Conservation (phyloP, 768 basidiomycete species). For the Mycena filopes region DNA sequence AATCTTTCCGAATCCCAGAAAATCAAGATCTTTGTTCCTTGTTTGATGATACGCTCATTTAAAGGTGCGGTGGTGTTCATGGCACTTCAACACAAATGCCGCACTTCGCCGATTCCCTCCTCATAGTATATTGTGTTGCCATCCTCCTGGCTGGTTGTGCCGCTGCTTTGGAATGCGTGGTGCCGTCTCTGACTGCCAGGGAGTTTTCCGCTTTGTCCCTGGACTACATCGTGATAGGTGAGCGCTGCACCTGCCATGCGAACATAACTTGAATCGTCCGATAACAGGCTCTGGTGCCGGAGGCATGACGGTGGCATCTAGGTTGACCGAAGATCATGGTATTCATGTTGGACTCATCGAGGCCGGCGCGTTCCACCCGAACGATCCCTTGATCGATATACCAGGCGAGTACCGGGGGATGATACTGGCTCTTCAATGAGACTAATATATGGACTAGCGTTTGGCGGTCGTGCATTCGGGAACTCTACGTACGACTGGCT, state of each 20-base stretch:
- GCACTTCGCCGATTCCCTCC: too few relatives aligned
- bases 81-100: too few relatives aligned
- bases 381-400: background rate
- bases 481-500: background rate
- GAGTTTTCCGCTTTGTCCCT: background rate
- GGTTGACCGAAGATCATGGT: background rate
- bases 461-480: background rate
- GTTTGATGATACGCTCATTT: too few relatives aligned
- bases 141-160: too few relatives aligned
- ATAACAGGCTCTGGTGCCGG: background rate
- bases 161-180: background rate
- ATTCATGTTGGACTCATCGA: slow-evolving; percentile 1
- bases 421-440: too few relatives aligned
- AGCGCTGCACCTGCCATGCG: background rate
- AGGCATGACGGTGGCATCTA: slow-evolving; percentile 2
- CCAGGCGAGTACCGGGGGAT: too few relatives aligned
- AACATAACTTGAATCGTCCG: background rate
- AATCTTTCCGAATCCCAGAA: too few relatives aligned
- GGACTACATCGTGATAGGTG: slow-evolving; percentile 5
- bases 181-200: background rate
- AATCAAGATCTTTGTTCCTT: too few relatives aligned
- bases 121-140: too few relatives aligned
- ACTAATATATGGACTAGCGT: too few relatives aligned
- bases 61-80: too few relatives aligned
- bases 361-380: background rate